Conservation (phyloP, 441 rosid genomes). For the Kokia cookei region DNA sequence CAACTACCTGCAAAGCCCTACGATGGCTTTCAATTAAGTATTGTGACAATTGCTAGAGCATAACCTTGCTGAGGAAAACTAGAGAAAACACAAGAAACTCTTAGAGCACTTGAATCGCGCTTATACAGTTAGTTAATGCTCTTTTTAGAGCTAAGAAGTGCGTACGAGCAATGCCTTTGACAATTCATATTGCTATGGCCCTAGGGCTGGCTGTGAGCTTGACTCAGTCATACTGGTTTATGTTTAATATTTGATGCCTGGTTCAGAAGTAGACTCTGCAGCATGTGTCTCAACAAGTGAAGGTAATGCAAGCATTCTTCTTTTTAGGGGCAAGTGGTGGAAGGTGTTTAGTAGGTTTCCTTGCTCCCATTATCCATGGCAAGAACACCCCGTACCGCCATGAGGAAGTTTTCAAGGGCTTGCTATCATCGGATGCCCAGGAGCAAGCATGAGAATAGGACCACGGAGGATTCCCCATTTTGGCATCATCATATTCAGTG, state of each 20-base stretch:
- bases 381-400: conserved; percentile 56
- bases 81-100: conserved; percentile 1
- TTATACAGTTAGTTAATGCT: conserved; percentile 23
- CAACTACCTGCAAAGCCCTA: conserved; percentile 20
- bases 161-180: conserved; percentile 1
- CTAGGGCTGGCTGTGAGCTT: conserved; percentile 6
- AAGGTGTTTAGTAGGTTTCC: conserved; percentile 68
- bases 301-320: conserved; percentile 46
- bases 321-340: conserved; percentile 52
- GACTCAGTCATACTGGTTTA: conserved; percentile 9
- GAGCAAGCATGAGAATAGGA: conserved; percentile 72
- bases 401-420: conserved; percentile 44
- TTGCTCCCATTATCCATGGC: conserved; percentile 63
- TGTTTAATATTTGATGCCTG: conserved; percentile 29
- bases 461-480: conserved; percentile 46
- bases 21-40: conserved; percentile 12
- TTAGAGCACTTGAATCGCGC: conserved; percentile 3
- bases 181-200: not conserved
- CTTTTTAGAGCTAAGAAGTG: conserved; percentile 12
- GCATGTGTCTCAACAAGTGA: conserved; percentile 31
- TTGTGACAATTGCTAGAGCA: conserved; percentile 15
- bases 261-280: conserved; percentile 43
- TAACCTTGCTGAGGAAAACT: conserved; percentile 10
- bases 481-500: conserved; percentile 44
- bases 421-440: conserved; percentile 50